phyloP scores from a whole-genome alignment of 2,329 filamentous ascomycete genomes.

The Macrophomina tecta region DNA sequence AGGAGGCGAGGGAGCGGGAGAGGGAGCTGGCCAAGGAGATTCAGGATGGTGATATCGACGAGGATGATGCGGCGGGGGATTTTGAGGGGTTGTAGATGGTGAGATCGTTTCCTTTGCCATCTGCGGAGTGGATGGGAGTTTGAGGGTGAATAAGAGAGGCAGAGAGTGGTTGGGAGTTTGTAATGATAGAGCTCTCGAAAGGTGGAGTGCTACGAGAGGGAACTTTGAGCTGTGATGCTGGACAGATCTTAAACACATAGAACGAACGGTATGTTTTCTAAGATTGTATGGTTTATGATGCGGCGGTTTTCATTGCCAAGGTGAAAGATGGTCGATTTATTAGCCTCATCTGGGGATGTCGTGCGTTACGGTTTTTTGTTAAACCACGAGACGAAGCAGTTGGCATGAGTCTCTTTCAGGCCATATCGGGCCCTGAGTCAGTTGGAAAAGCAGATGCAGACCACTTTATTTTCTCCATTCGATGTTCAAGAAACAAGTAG shows the following conservation, averaged over 20 bases:
- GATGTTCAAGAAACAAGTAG: too few species aligned
- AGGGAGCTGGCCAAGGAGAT: constrained; percentile 98
- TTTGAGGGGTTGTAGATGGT: constrained; percentile 86
- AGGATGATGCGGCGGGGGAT: constrained; percentile 93
- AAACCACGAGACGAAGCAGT: too few species aligned
- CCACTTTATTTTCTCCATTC: too few species aligned
- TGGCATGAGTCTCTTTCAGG: too few species aligned
- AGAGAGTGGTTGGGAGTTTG: neutral
- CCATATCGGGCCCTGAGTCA: too few species aligned
- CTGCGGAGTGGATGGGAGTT: neutral
- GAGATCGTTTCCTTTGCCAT: too few species aligned
- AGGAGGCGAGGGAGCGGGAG: constrained; percentile 96
- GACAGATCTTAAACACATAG: neutral
- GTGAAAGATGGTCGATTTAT: too few species aligned
- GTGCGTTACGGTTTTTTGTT: too few species aligned
- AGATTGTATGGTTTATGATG: neutral
- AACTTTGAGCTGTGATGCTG: neutral
- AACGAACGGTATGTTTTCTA: neutral
- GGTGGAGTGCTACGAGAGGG: neutral
- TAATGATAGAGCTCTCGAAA: neutral
- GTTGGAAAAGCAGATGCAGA: too few species aligned
- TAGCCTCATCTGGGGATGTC: too few species aligned
- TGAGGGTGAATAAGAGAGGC: neutral
- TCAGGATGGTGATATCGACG: constrained; percentile 94
- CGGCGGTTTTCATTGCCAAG: too few species aligned